These are phyloP conservation scores for Penicillium mononematosum DNA, from an alignment of 495 filamentous ascomycete species.

Conservation along the genomic window DNA sequence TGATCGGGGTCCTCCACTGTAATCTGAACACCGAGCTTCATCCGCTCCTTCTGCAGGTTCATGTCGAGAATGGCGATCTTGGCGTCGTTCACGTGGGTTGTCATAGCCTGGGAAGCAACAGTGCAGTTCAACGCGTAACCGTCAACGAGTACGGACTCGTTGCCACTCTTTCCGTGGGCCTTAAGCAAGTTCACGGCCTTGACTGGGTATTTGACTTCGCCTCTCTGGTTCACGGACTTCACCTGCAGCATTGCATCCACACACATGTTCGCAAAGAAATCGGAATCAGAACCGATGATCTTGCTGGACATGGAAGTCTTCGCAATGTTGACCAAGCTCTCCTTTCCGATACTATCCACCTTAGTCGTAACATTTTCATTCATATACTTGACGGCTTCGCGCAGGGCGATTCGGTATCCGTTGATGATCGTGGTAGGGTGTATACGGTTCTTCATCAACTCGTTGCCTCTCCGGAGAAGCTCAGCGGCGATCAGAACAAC, in stretches of 20 bases:
- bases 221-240: conserved; percentile 84
- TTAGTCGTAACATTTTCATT: conserved; percentile 94
- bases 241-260: conserved; percentile 97
- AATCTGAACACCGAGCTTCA: conserved; percentile 98
- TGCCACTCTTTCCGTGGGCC: conserved; percentile 89
- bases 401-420: conserved; percentile 90
- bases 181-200: conserved; percentile 99
- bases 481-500: conserved; percentile 97
- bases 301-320: conserved; percentile 99
- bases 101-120: conserved; percentile 97
- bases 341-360: conserved; percentile 84
- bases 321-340: conserved; percentile 90
- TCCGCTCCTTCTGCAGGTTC: conserved; percentile 96
- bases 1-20: conserved; percentile 96
- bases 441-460: conserved; percentile 99
- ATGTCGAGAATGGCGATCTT: conserved; percentile 98
- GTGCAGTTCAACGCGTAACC: conserved; percentile 99
- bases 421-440: conserved; percentile 99
- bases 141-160: conserved; percentile 88
- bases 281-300: conserved; percentile 92
- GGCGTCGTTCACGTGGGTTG: conserved; percentile 84
- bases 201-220: conserved; percentile 93
- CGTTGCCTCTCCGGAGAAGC: conserved; percentile 90
- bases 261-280: conserved; percentile 96
- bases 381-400: conserved; percentile 98